Conservation (phyloP, 139 green algal species). For the Marvania coccoides region DNA sequence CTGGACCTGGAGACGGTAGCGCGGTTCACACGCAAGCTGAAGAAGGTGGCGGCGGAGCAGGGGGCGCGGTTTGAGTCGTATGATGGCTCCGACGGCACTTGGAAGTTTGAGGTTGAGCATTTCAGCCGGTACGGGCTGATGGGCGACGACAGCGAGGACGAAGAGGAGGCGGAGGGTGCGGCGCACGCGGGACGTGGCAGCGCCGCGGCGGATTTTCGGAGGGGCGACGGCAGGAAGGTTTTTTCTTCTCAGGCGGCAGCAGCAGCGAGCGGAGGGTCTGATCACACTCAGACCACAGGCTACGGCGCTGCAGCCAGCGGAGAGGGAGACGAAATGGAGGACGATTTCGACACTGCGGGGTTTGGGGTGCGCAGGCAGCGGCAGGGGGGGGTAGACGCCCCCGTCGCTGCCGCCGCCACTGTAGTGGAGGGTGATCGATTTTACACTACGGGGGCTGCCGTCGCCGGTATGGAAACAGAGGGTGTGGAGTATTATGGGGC, state of each 20-base stretch:
- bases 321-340: background rate
- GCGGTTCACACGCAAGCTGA: constrained; percentile 33
- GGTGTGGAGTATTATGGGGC: background rate
- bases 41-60: constrained; percentile 51
- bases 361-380: background rate
- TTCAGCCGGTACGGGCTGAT: constrained; percentile 81
- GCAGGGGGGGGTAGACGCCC: too few relatives aligned
- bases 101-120: constrained; percentile 88
- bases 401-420: too few relatives aligned
- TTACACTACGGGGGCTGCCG: too few relatives aligned
- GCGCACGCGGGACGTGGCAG: background rate
- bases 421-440: too few relatives aligned
- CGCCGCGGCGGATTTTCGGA: background rate
- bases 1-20: constrained; percentile 36
- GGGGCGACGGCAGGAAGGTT: background rate
- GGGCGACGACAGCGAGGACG: constrained; percentile 29
- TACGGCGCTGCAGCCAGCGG: background rate
- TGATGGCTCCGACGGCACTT: constrained; percentile 57
- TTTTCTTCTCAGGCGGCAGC: background rate
- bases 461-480: too few relatives aligned
- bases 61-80: constrained; percentile 76
- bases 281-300: background rate
- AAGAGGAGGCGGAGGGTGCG: background rate
- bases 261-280: background rate
- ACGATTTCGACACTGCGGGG: background rate